Conservation (phyloP, 2,329 filamentous ascomycete genomes). For the Cyphellophora attinorum region DNA sequence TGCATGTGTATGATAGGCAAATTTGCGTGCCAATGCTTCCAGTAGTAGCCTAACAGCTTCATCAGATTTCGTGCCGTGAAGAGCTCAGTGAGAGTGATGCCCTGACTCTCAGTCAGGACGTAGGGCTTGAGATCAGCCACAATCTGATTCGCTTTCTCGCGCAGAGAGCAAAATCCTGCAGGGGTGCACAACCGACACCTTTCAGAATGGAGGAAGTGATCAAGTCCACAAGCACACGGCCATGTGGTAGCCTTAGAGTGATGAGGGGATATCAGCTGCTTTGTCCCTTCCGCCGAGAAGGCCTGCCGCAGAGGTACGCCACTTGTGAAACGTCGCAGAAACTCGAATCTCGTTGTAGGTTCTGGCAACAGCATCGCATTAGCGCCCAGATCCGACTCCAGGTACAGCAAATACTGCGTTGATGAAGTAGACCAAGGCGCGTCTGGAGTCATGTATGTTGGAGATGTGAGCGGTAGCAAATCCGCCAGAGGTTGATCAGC, state of each 20-base stretch:
- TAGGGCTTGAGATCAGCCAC: background rate
- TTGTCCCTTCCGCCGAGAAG: background rate
- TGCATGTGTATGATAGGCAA: constrained; percentile 22
- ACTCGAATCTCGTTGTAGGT: constrained; percentile 3
- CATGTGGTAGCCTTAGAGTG: background rate
- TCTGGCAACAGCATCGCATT: no score
- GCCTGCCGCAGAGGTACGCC: constrained; percentile 2
- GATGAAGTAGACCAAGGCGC: no score
- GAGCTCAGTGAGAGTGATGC: constrained; percentile 9
- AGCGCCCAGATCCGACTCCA: no score
- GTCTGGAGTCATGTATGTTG: no score
- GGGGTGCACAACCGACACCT: no score
- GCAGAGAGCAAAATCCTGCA: background rate
- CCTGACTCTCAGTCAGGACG: background rate
- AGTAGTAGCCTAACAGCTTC: constrained; percentile 20
- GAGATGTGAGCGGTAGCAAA: no score
- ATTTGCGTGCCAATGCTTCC: constrained; percentile 22
- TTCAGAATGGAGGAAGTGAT: background rate
- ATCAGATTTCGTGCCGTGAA: constrained; percentile 18
- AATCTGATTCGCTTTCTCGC: background rate
- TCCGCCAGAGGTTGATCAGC: no score
- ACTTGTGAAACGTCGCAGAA: constrained; percentile 4
- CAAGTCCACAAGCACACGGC: background rate
- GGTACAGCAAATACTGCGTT: no score
- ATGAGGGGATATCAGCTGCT: background rate